Percentiles rank a stretch among this genome's conserved stretches.
Conservation (phyloP, 208 protist genomes). For the Herpetomonas samuelpessoai region DNA sequence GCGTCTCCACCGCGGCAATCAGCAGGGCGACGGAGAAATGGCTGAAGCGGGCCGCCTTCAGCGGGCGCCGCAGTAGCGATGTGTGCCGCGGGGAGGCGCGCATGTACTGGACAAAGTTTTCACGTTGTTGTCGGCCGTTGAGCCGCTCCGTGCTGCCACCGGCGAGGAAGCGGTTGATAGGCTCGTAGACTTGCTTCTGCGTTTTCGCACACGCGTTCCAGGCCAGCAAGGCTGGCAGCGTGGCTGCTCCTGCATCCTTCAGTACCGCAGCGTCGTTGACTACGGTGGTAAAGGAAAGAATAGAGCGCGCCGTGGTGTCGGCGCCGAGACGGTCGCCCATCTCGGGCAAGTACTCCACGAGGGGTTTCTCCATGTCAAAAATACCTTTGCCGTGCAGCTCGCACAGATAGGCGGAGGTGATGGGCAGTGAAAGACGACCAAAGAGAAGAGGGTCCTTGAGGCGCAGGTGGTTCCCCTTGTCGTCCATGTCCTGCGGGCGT, state of each 20-base stretch:
- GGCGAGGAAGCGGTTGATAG: constrained; percentile 59
- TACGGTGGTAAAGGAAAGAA: constrained; percentile 61
- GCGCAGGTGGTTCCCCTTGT: constrained; percentile 83
- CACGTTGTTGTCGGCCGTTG: constrained; percentile 58
- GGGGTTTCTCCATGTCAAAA: constrained; percentile 55
- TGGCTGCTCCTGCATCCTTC: constrained; percentile 28
- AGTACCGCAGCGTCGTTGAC: constrained; percentile 51
- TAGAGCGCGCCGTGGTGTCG: constrained; percentile 51
- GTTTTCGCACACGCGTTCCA: constrained; percentile 35
- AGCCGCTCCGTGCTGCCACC: constrained; percentile 15
- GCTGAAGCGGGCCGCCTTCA: constrained; percentile 25
- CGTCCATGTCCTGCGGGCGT: constrained; percentile 67
- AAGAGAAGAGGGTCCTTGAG: constrained; percentile 81
- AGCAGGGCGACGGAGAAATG: constrained; percentile 77
- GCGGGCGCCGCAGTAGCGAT: constrained; percentile 12
- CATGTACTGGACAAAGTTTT: constrained; percentile 67
- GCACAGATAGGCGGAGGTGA: constrained; percentile 72
- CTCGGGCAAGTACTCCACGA: constrained; percentile 61
- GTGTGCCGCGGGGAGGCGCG: constrained; percentile 23
- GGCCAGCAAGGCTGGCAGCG: constrained; percentile 19
- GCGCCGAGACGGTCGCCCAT: constrained; percentile 35
- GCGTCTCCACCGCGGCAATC: constrained; percentile 69
- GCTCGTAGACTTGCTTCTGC: constrained; percentile 43
- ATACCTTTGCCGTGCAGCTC: constrained; percentile 63
- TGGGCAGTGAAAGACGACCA: constrained; percentile 58